Percentiles rank a stretch among this genome's conserved stretches.
Conservation (phyloP, 2,329 filamentous ascomycete genomes). For the Scolecobasidium constrictum region DNA sequence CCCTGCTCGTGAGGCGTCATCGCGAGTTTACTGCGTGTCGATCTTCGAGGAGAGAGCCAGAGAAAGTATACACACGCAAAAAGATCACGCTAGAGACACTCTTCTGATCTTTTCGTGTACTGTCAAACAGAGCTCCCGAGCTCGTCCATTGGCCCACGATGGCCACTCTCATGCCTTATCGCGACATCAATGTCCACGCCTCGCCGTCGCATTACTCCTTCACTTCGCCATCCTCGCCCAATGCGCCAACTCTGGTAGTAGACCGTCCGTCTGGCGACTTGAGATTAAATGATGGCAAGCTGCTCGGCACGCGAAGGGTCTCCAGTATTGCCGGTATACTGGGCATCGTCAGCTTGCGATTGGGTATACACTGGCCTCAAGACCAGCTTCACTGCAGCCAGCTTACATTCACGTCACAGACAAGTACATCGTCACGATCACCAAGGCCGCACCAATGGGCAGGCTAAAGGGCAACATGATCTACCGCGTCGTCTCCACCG, state of each 20-base stretch:
- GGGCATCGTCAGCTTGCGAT: constrained; percentile 82
- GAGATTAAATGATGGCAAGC: constrained; percentile 67
- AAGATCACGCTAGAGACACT: too few relatives aligned
- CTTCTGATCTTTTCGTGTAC: too few relatives aligned
- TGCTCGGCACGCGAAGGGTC: constrained; percentile 69
- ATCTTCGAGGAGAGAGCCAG: too few relatives aligned
- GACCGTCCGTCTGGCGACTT: constrained; percentile 89
- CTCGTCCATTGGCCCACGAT: too few relatives aligned
- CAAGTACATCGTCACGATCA: constrained; percentile 96
- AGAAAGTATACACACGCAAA: too few relatives aligned
- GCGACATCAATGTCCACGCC: constrained; percentile 94
- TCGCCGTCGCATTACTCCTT: constrained; percentile 91
- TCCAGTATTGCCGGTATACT: constrained; percentile 92
- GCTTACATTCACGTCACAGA: constrained; percentile 40
- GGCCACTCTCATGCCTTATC: constrained; percentile 58
- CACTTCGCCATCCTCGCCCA: constrained; percentile 85
- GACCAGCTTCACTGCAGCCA: constrained; percentile 10
- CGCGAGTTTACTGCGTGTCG: too few relatives aligned
- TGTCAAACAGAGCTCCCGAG: too few relatives aligned
- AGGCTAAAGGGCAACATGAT: constrained; percentile 92
- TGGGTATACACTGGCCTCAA: constrained; percentile 64
- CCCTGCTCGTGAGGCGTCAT: too few relatives aligned
- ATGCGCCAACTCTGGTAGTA: constrained; percentile 76
- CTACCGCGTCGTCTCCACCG: constrained; percentile 83
- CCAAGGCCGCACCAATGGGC: constrained; percentile 83